Percentiles rank a stretch among this genome's conserved stretches.
These are phyloP conservation scores for Globisporangium irregulare DNA, from an alignment of 352 stramenopile genomes.

Conservation along the genomic window DNA sequence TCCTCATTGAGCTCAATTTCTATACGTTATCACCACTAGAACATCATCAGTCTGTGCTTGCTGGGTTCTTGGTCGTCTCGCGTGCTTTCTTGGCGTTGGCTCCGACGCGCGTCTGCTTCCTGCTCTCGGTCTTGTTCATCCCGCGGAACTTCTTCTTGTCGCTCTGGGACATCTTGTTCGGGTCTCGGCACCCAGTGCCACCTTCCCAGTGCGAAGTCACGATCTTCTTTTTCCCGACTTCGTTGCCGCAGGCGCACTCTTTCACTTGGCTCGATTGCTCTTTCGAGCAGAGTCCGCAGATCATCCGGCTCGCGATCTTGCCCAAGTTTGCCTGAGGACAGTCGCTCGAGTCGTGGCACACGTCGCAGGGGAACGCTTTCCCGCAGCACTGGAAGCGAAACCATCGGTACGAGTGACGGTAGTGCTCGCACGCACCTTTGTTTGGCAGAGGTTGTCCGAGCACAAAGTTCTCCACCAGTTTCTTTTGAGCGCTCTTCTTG, in stretches of 20 bases:
- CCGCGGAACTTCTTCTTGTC: slow-evolving; percentile 81
- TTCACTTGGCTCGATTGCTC: slow-evolving; percentile 79
- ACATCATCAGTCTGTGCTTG: slow-evolving; percentile 1
- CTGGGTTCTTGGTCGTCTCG: slow-evolving; percentile 15
- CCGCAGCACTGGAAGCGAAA: slow-evolving; percentile 86
- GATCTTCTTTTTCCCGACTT: slow-evolving; percentile 49
- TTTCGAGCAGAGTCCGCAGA: slow-evolving; percentile 80
- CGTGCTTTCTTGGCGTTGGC: slow-evolving; percentile 36
- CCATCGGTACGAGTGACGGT: slow-evolving; percentile 77
- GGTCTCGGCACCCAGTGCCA: slow-evolving; percentile 66
- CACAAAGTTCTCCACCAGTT: slow-evolving; percentile 49
- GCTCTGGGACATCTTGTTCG: slow-evolving; percentile 46
- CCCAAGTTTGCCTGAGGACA: slow-evolving; percentile 66
- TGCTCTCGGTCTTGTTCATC: slow-evolving; percentile 75
- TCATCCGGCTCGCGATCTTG: slow-evolving; percentile 80
- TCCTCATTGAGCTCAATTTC: too few relatives aligned
- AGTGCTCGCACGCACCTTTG: slow-evolving; percentile 75
- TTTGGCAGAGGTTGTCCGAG: slow-evolving; percentile 66
- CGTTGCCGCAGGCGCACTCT: slow-evolving; percentile 71
- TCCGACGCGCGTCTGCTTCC: slow-evolving; percentile 77
- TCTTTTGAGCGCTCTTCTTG: slow-evolving; percentile 34
- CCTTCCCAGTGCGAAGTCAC: slow-evolving; percentile 72
- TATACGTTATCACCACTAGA: not conserved
- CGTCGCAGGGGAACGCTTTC: slow-evolving; percentile 77
- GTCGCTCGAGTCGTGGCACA: slow-evolving; percentile 75